Evolutionary conservation across 768 basidiomycete species (phyloP), one percentile per base, ranked within the genome.

Genomic region (Serendipita sp.): DNA sequence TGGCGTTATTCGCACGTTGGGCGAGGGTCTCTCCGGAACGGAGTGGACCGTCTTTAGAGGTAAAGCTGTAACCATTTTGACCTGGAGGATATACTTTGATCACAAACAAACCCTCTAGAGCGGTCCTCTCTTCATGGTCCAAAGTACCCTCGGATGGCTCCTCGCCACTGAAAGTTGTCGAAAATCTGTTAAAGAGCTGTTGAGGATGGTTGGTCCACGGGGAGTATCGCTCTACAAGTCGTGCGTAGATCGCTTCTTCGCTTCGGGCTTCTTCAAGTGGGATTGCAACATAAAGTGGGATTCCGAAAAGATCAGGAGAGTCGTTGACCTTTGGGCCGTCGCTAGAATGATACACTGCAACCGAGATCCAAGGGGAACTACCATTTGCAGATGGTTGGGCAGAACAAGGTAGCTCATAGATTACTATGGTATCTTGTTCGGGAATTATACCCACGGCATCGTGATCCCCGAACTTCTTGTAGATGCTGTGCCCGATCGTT

Each of bases 341-440:
- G 73, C 10, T 72, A 70, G 46, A 70, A 71, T 30, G 66, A 65
- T 51, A 66, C 71, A 41, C 70, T 70, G 51, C 70, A 70, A 37
- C 69, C 67, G 24, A 65, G 68, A 44, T 67, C 65, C 24, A 66
- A 66, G 56, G 71, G 70, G 44, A 28, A 13, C 45, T n/a, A 30
- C 10, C 67, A 54, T 30, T 46, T n/a, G 45, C 37, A 32, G 8
- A 45, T 67, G 32, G 77, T 70, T 82, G 82, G 67, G 85, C 73
- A 71, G 85, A 78, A 75, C 87, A 84, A 1, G 89, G 88, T 3
- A 96, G 77, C 71, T 97, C 92, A 73, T 83, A 93, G 75, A 92
- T 89, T 58, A 84, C 82, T 46, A 92, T 83, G 16, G 72, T 73
- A 70, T 92, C 89, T 66, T 73, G 79, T n/a, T 83, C 79, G 24